Base-by-base conservation (phyloP, 768 basidiomycete species). In the Pisolithus tinctorius region DNA sequence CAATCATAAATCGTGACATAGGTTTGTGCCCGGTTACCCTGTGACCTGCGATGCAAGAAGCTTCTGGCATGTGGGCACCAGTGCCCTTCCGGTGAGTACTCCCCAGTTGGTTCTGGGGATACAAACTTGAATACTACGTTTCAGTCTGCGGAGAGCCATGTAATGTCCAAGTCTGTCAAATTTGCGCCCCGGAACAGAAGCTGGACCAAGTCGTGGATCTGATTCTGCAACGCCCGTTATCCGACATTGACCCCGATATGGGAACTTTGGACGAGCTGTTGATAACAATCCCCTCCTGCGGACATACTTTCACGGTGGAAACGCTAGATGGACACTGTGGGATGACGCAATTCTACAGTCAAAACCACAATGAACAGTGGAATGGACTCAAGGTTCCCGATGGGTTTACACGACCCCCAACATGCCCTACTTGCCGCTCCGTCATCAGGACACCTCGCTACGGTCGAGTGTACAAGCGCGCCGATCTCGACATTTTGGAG, bases 111-210 rank as follows among this genome's bases (percentile, higher is more conserved):
- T 23, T 20, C 42, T 7, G n/a, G 20, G 9, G 29, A 14, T 13
- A 11, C 7, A 17, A 30, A 23, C 47, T 58, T 27, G 17, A 60
- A 49, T 3, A 45, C 34, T 13, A 34, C 31, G 1, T 20, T 3
- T 39, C 50, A 86, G 84, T 88, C 1, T 86, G 84, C 49, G 83
- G 85, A 6, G 86, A 88, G 62, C 66, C 74, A 14, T 88, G 86
- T 58, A 31, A 50, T 0, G 60, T 70, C 1, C 84, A 86, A 64
- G 55, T 73, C 6, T 88, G 86, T 55, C 72, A 73, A 2, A 14
- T 50, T 4, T 88, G 86, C 54, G 72, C 75, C 2, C 47, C 75
- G 11, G 59, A 60, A 1, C 65, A 72, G 1, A 51, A 63, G 20
- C 71, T 69, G 47, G 54, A 66, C 1, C 64, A 69, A 25, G 68